phyloP scores from a whole-genome alignment of 129 eudicot species.

The Flaveria robusta region DNA sequence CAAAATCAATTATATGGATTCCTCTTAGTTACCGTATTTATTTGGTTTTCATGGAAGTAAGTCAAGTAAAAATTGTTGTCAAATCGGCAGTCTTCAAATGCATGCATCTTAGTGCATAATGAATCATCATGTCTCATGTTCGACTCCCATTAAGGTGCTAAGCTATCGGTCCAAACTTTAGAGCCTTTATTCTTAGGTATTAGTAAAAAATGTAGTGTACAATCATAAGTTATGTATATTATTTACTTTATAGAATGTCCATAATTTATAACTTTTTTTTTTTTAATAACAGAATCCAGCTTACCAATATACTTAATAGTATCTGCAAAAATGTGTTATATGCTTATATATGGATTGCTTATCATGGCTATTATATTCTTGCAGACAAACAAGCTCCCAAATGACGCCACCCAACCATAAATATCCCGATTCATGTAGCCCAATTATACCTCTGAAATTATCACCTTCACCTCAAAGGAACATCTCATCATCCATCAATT shows the following conservation, averaged over 20 bases:
- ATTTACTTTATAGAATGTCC: background rate
- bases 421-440: conserved; percentile 65
- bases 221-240: background rate
- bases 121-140: conserved; percentile 7
- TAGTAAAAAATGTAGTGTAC: background rate
- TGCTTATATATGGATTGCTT: background rate
- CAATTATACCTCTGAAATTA: conserved; percentile 60
- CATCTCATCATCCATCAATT: conserved; percentile 63
- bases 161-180: background rate
- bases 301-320: background rate
- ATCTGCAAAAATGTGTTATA: background rate
- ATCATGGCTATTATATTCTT: conserved; percentile 16
- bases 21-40: background rate
- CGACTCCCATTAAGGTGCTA: background rate
- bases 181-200: background rate
- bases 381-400: conserved; percentile 62
- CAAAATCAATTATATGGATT: background rate
- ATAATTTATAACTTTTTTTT: background rate
- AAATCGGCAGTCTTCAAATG: background rate
- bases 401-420: conserved; percentile 47
- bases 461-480: conserved; percentile 55
- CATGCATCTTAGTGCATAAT: background rate
- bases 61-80: background rate
- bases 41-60: background rate
- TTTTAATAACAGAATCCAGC: background rate